Percentiles rank a stretch among this genome's conserved stretches.
Evolutionary conservation across 1,139 yeast genomes (phyloP).

Genomic region (Nematodospora anomalae): DNA sequence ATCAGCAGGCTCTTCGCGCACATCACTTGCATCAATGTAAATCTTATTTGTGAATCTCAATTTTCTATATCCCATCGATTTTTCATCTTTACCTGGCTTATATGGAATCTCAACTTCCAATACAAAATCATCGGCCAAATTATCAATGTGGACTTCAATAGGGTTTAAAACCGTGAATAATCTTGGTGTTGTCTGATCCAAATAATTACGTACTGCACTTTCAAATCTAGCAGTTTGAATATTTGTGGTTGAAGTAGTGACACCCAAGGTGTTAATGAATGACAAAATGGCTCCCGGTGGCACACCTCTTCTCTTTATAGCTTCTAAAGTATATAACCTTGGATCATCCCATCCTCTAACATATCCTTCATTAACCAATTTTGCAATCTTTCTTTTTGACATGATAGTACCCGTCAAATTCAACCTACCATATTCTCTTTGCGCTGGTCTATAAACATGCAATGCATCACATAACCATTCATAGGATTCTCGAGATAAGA

Average conservation of each 20-base stretch:
- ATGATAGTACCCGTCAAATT: slow-evolving; percentile 92
- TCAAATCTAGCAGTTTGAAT: slow-evolving; percentile 91
- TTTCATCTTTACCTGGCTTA: slow-evolving; percentile 79
- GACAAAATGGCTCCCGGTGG: slow-evolving; percentile 98
- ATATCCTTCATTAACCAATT: slow-evolving; percentile 73
- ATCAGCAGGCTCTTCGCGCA: slow-evolving; percentile 35
- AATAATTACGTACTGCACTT: slow-evolving; percentile 78
- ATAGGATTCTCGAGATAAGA: slow-evolving; percentile 87
- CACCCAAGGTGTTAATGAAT: slow-evolving; percentile 94
- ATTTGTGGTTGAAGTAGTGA: slow-evolving; percentile 88
- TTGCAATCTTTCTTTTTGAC: slow-evolving; percentile 94
- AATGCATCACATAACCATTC: slow-evolving; percentile 98
- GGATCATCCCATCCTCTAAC: slow-evolving; percentile 99
- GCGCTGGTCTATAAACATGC: slow-evolving; percentile 96
- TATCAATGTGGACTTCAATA: slow-evolving; percentile 76
- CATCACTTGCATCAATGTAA: slow-evolving; percentile 80
- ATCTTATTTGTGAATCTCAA: slow-evolving; percentile 75
- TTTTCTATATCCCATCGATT: slow-evolving; percentile 65
- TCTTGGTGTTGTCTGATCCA: slow-evolving; percentile 92
- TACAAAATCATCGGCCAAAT: slow-evolving; percentile 70
- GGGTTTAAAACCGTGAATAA: slow-evolving; percentile 93
- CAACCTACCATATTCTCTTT: slow-evolving; percentile 96
- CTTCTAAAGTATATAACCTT: slow-evolving; percentile 90
- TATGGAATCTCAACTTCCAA: slow-evolving; percentile 70
- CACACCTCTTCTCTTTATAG: slow-evolving; percentile 93